Conservation (phyloP, 305 asterid species). For the Fraxinus ornus region DNA sequence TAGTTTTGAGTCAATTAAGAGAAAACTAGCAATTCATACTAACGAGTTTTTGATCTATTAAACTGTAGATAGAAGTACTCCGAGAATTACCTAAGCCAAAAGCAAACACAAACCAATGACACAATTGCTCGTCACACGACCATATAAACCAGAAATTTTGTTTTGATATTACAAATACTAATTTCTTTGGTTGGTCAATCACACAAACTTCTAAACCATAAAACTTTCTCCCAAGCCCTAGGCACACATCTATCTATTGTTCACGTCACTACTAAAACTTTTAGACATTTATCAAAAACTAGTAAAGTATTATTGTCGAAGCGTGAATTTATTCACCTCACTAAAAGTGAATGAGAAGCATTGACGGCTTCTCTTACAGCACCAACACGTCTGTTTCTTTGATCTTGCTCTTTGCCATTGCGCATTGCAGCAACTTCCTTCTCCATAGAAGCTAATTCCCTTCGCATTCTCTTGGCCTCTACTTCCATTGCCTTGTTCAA, state of each 20-base stretch:
- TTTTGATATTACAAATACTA: background rate
- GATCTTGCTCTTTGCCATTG: slow-evolving; percentile 66
- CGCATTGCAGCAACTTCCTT: slow-evolving; percentile 71
- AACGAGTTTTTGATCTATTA: background rate
- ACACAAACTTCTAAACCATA: background rate
- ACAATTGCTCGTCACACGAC: background rate
- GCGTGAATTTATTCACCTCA: slow-evolving; percentile 40
- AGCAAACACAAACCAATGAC: background rate
- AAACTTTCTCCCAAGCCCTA: background rate
- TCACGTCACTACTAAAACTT: background rate
- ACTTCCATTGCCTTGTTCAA: slow-evolving; percentile 82
- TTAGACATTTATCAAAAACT: background rate
- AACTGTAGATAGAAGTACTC: background rate
- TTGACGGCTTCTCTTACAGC: slow-evolving; percentile 46
- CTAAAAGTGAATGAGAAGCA: slow-evolving; percentile 43
- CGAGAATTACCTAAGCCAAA: background rate
- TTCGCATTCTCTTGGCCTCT: slow-evolving; percentile 81
- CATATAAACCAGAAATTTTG: background rate
- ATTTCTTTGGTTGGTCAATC: background rate
- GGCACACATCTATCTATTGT: background rate
- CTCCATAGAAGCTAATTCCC: slow-evolving; percentile 79
- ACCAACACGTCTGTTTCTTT: slow-evolving; percentile 47
- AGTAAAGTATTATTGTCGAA: background rate
- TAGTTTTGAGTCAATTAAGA: background rate
- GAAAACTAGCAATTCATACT: background rate